A percentile compares a stretch with the other conserved stretches of the same genome.
phyloP scores from a whole-genome alignment of 106 monocot genomes.

The Dioscorea dumetorum region DNA sequence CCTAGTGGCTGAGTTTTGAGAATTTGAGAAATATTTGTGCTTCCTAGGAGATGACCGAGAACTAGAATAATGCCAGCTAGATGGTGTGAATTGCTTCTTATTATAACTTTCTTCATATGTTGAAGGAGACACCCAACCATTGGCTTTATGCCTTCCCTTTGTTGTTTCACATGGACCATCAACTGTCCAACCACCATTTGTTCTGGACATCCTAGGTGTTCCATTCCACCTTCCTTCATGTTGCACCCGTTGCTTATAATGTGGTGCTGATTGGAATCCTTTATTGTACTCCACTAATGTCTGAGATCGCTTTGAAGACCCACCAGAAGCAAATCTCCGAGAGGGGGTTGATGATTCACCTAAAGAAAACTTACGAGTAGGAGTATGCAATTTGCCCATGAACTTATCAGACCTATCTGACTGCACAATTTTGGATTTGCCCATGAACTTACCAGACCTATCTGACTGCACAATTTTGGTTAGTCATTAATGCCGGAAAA shows the following conservation, averaged over 20 bases:
- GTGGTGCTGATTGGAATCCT: constrained; percentile 38
- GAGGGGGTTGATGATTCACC: constrained; percentile 22
- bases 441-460: no score
- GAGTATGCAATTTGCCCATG: constrained; percentile 14
- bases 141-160: constrained; percentile 15
- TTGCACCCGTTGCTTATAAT: constrained; percentile 19
- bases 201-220: constrained; percentile 26
- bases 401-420: constrained; percentile 20
- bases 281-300: no score
- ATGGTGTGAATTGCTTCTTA: constrained; percentile 1
- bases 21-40: constrained; percentile 1
- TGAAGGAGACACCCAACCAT: constrained; percentile 24
- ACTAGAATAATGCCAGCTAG: constrained; percentile 15
- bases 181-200: constrained; percentile 43
- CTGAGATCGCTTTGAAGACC: neutral
- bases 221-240: constrained; percentile 22
- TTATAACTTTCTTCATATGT: constrained; percentile 14
- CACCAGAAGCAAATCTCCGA: constrained; percentile 15
- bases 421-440: neutral
- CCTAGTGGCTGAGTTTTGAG: neutral
- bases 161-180: constrained; percentile 34
- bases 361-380: constrained; percentile 4
- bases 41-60: constrained; percentile 23
- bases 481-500: neutral
- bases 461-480: neutral